Evolutionary conservation across 2,329 filamentous ascomycete species (phyloP).

Genomic region (Penicillium palitans): DNA sequence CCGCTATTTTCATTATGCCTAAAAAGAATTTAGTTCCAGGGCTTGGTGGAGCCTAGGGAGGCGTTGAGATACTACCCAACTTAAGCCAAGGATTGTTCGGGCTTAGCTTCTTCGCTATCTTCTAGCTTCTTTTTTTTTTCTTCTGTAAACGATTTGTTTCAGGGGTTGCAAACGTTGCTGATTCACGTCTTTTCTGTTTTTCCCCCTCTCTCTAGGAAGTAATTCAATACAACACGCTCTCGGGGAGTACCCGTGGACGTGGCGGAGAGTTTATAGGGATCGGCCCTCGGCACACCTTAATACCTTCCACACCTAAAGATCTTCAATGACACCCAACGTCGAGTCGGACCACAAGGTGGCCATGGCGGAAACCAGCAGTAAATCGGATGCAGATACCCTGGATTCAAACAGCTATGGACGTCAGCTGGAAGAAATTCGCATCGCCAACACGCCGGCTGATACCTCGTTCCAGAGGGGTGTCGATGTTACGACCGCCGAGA

Average conservation of each 20-base stretch:
- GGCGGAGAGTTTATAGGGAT: background rate
- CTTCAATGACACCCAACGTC: background rate
- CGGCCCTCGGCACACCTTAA: background rate
- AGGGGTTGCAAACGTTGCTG: background rate
- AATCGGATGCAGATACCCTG: constrained; percentile 32
- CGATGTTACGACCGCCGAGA: constrained; percentile 49
- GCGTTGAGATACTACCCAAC: background rate
- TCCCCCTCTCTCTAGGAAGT: too few species aligned
- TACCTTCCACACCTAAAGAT: background rate
- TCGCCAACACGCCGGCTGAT: constrained; percentile 34
- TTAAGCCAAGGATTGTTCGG: constrained; percentile 7
- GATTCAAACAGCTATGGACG: constrained; percentile 31
- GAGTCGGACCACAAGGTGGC: constrained; percentile 24
- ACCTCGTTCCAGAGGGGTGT: constrained; percentile 41
- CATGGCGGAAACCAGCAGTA: constrained; percentile 17
- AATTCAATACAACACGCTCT: background rate
- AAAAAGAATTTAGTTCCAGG: background rate
- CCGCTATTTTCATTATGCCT: background rate
- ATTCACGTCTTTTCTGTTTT: background rate
- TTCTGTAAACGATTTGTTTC: background rate
- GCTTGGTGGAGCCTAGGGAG: background rate
- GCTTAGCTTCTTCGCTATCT: background rate
- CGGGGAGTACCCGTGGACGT: background rate
- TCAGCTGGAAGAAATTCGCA: constrained; percentile 32
- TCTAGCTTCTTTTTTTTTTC: background rate